Conservation (phyloP, 2,329 filamentous ascomycete species). For the Magnaporthiopsis rhizophila region DNA sequence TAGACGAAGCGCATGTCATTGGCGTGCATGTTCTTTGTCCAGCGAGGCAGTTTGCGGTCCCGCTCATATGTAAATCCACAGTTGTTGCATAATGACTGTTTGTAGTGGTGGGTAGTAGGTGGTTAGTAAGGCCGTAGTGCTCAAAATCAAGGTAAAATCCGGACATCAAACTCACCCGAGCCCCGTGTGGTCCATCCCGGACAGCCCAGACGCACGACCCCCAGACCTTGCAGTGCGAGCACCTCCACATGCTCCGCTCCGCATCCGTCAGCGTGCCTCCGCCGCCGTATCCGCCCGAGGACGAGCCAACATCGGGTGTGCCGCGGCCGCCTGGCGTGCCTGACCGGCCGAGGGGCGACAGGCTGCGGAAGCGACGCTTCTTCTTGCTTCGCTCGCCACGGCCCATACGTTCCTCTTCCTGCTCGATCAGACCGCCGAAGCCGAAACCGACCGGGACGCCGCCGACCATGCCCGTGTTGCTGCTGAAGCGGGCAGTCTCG, state of each 20-base stretch:
- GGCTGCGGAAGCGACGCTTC: constrained; percentile 82
- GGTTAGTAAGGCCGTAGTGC: constrained; percentile 10
- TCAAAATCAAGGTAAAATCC: constrained; percentile 9
- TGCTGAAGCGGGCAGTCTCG: constrained; percentile 89
- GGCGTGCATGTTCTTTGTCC: constrained; percentile 61
- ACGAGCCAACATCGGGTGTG: constrained; percentile 67
- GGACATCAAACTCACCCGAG: constrained; percentile 55
- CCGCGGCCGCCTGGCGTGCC: constrained; percentile 63
- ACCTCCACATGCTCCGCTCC: constrained; percentile 80
- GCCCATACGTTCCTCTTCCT: constrained; percentile 77
- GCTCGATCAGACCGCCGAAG: constrained; percentile 42
- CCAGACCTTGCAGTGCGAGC: constrained; percentile 79
- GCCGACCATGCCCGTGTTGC: constrained; percentile 71
- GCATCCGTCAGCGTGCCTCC: constrained; percentile 60
- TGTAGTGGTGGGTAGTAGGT: constrained; percentile 7
- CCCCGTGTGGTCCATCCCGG: constrained; percentile 77
- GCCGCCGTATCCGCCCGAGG: constrained; percentile 61
- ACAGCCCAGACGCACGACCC: constrained; percentile 92
- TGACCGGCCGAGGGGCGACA: constrained; percentile 68
- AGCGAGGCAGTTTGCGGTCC: constrained; percentile 72
- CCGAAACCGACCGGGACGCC: constrained; percentile 55
- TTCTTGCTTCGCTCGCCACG: constrained; percentile 90
- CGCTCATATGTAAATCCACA: constrained; percentile 86
- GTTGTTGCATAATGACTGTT: constrained; percentile 80
- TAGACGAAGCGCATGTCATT: constrained; percentile 22